Percentiles rank a stretch among this genome's conserved stretches.
Evolutionary conservation across 345 rosid genomes (phyloP).

Genomic region (Brassica rapa): DNA sequence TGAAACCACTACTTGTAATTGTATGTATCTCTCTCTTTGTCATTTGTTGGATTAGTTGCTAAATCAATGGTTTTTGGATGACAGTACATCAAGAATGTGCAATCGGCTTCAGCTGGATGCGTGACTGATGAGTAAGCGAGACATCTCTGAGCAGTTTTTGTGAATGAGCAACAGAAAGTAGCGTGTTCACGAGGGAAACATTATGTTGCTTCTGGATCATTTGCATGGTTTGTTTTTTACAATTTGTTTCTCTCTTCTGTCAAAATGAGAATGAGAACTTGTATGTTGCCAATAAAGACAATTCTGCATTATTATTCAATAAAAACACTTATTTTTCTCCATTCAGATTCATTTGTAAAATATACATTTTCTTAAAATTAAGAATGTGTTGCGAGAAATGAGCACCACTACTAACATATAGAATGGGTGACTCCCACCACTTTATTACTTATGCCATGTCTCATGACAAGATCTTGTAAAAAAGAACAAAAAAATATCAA

Average conservation of each 20-base stretch:
- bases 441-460: slow-evolving; percentile 26
- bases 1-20: neutral
- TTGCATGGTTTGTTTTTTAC: neutral
- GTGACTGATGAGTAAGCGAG: slow-evolving; percentile 77
- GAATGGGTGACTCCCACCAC: neutral
- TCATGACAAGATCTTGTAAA: neutral
- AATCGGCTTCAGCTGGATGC: slow-evolving; percentile 82
- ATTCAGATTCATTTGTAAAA: neutral
- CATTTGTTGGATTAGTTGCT: slow-evolving; percentile 21
- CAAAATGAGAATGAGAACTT: neutral
- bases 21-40: neutral
- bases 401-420: neutral
- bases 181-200: neutral
- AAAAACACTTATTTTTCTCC: neutral
- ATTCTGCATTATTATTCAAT: neutral
- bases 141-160: slow-evolving; percentile 33
- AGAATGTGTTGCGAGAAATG: neutral
- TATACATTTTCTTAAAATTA: neutral
- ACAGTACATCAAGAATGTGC: slow-evolving; percentile 93
- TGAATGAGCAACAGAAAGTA: slow-evolving; percentile 60
- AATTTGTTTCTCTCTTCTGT: neutral
- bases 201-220: neutral
- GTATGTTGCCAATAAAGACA: neutral
- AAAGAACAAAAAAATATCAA: neutral
- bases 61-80: neutral